phyloP scores from a whole-genome alignment of 768 basidiomycete species.

The Naematelia aurantialba region DNA sequence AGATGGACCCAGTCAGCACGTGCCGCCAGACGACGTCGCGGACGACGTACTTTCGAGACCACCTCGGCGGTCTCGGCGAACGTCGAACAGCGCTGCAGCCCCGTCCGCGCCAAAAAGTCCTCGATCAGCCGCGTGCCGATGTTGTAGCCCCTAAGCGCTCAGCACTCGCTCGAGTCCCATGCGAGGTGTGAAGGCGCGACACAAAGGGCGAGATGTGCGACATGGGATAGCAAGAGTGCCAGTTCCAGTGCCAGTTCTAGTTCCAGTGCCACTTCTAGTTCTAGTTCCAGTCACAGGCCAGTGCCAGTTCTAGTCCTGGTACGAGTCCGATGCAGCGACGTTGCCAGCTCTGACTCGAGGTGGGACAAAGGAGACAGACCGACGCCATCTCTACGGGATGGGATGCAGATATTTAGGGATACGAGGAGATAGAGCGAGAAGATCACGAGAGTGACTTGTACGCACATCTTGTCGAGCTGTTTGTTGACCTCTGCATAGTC shows the following conservation, averaged over 20 bases:
- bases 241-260: neutral
- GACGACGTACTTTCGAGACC: conserved; percentile 80
- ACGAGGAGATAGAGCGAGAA: no score
- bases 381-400: no score
- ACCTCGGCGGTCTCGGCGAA: conserved; percentile 95
- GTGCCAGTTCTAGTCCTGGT: no score
- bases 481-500: conserved; percentile 82
- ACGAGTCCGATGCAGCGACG: no score
- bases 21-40: no score
- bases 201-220: neutral
- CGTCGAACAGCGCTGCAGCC: conserved; percentile 84
- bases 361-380: no score
- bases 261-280: no score
- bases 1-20: no score
- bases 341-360: no score
- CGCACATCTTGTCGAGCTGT: conserved; percentile 80
- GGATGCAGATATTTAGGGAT: no score
- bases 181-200: neutral
- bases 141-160: conserved; percentile 81
- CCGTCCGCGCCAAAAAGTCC: conserved; percentile 90
- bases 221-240: neutral
- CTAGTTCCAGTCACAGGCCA: no score
- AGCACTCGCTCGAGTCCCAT: neutral
- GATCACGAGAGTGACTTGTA: no score
- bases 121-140: conserved; percentile 95